Percentiles rank a stretch among this genome's conserved stretches.
These are phyloP conservation scores for Chaetomium fimeti DNA, from an alignment of 495 filamentous ascomycete genomes.

Conservation along the genomic window DNA sequence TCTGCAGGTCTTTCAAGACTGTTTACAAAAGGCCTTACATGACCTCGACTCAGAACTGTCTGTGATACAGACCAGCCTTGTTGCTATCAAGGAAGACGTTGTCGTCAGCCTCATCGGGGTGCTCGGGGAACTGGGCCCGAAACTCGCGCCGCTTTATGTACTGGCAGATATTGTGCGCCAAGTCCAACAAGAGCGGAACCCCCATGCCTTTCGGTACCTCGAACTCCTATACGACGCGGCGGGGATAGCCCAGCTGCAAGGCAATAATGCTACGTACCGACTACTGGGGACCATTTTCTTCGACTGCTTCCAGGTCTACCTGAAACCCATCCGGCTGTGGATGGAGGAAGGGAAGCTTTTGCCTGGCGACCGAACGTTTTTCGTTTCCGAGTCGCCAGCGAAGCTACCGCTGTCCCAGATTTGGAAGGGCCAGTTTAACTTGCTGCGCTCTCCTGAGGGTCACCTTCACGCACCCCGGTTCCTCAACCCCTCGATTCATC, in stretches of 20 bases:
- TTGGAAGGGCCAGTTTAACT: slow-evolving; percentile 73
- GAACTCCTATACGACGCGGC: slow-evolving; percentile 71
- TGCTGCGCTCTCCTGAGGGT: slow-evolving; percentile 56
- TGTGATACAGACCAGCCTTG: slow-evolving; percentile 45
- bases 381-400: slow-evolving; percentile 60
- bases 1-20: slow-evolving; percentile 51
- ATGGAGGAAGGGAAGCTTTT: slow-evolving; percentile 76
- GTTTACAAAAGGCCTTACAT: slow-evolving; percentile 42
- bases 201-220: slow-evolving; percentile 59
- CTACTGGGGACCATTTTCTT: slow-evolving; percentile 71
- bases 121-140: slow-evolving; percentile 56
- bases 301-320: slow-evolving; percentile 77
- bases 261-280: slow-evolving; percentile 57
- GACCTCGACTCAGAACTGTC: slow-evolving; percentile 48
- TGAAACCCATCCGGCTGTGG: slow-evolving; percentile 76
- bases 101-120: slow-evolving; percentile 61
- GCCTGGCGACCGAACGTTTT: slow-evolving; percentile 65
- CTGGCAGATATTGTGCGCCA: slow-evolving; percentile 52
- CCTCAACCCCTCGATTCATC: slow-evolving; percentile 61
- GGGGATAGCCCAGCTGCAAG: slow-evolving; percentile 66
- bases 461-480: slow-evolving; percentile 68
- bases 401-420: slow-evolving; percentile 61
- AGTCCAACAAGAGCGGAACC: slow-evolving; percentile 40
- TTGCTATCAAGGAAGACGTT: slow-evolving; percentile 44
- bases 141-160: slow-evolving; percentile 53